Base-by-base conservation (phyloP, 345 rosid genomes). In the Clarkia xantiana region DNA sequence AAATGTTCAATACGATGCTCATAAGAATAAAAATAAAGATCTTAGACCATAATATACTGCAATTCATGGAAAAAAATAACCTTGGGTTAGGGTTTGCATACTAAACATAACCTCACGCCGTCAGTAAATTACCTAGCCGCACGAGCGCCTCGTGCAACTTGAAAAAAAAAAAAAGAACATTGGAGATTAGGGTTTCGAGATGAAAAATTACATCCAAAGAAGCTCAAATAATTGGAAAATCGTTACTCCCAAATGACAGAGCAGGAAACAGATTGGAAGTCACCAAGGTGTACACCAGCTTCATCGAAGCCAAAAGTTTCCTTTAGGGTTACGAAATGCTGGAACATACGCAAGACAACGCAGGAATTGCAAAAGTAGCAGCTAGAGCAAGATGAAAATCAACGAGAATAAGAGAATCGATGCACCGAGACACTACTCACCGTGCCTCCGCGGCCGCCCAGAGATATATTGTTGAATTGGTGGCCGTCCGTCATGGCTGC, bases 391-490 rank as follows among this genome's bases (percentile, higher is more conserved):
- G 25, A 58, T 39, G 9, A 16, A 14, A 40, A 3, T 14, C 36
- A 42, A 11, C 17, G 4, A 25, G 17, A 14, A 11, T 20, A 14
- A n/a, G n/a, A n/a, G n/a, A 29, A 10, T 20, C 25, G 49, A 0
- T 42, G 42, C 14, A 39, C 18, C 38, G 55, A 38, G 14, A 42
- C 52, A 42, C 18, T 2, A 45, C 68, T 58, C 19, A 83, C 96
- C 20, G 90, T 64, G 67, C 96, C 94, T 13, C 94, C 96, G 12
- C 87, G 90, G 22, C 96, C 90, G 1, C 87, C 81, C 56, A 86
- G 84, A 23, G 86, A 80, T 67, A 86, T 83, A 38, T 70, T 86
- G 65, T 82, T 83, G 65, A 80, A 83, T 64, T 67, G 71, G 46
- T 77, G 94, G 38, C 80, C 86, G 69, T 83, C 96, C 14, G 87